These are phyloP conservation scores for Geum urbanum DNA, from an alignment of 306 rosid species.

Conservation along the genomic window DNA sequence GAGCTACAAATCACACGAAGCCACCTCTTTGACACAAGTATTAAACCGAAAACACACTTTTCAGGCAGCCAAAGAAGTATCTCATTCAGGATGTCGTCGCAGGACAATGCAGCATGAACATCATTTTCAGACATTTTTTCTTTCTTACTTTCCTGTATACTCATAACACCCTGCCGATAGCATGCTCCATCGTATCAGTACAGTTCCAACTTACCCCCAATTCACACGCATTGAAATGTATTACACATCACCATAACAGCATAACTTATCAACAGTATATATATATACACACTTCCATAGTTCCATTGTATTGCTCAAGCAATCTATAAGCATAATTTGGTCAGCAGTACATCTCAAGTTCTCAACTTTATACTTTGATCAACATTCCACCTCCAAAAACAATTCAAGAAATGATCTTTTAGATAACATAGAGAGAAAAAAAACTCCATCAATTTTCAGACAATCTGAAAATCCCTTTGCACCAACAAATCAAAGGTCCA, in stretches of 20 bases:
- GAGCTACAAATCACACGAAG: slow-evolving; percentile 47
- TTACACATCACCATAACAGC: not conserved
- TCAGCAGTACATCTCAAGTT: not conserved
- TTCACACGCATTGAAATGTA: not conserved
- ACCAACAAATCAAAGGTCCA: no score
- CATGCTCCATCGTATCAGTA: slow-evolving; percentile 21
- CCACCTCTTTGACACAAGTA: slow-evolving; percentile 65
- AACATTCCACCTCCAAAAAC: not conserved
- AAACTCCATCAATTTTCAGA: no score
- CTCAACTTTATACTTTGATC: not conserved
- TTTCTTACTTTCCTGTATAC: slow-evolving; percentile 15
- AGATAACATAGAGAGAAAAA: no score
- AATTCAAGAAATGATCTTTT: not conserved
- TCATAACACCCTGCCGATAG: slow-evolving; percentile 33
- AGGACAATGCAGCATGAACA: slow-evolving; percentile 43
- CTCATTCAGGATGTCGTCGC: slow-evolving; percentile 66
- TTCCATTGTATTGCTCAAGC: not conserved
- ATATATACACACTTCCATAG: no score
- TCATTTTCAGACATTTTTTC: slow-evolving; percentile 32
- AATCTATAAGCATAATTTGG: not conserved
- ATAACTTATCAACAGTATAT: not conserved
- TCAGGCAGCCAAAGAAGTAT: slow-evolving; percentile 64
- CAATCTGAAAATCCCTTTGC: no score
- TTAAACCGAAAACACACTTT: slow-evolving; percentile 35
- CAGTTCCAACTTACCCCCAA: not conserved